These are phyloP conservation scores for Metschnikowia chrysomelidarum DNA, from an alignment of 805 yeast genomes.

Conservation along the genomic window DNA sequence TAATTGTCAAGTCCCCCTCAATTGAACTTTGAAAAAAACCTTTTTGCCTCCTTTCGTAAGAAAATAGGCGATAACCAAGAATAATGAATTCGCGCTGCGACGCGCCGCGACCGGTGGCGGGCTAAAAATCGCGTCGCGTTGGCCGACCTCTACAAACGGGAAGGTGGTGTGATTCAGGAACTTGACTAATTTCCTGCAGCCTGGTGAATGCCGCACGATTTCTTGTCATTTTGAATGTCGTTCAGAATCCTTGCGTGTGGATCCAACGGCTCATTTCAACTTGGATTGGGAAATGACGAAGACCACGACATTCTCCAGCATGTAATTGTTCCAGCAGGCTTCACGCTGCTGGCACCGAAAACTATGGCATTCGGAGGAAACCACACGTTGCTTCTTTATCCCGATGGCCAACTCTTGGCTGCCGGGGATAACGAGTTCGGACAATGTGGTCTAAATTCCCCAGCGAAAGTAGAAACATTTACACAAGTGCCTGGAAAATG, in stretches of 20 bases:
- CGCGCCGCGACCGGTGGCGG: too few species aligned
- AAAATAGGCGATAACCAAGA: too few species aligned
- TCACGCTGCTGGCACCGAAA: slow-evolving; percentile 26
- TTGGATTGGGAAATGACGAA: slow-evolving; percentile 56
- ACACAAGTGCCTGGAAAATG: slow-evolving; percentile 28
- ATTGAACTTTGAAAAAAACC: too few species aligned
- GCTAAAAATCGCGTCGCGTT: too few species aligned
- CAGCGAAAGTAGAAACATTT: slow-evolving; percentile 15
- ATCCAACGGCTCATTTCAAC: slow-evolving; percentile 78
- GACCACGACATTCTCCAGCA: slow-evolving; percentile 34
- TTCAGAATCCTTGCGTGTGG: slow-evolving; percentile 59
- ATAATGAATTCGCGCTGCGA: too few species aligned
- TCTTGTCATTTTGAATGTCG: slow-evolving; percentile 10
- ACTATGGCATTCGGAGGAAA: slow-evolving; percentile 80
- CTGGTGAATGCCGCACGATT: slow-evolving; percentile 1
- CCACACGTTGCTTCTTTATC: slow-evolving; percentile 64
- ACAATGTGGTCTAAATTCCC: slow-evolving; percentile 44
- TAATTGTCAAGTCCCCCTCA: too few species aligned
- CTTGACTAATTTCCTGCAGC: background rate
- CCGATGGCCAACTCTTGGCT: slow-evolving; percentile 51
- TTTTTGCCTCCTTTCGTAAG: too few species aligned
- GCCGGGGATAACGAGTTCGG: slow-evolving; percentile 59
- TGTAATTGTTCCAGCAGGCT: slow-evolving; percentile 21
- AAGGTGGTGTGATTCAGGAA: too few species aligned
- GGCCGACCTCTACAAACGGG: too few species aligned